Evolutionary conservation across 116 monocot species (phyloP).

Genomic region (Trichopus zeylanicus): DNA sequence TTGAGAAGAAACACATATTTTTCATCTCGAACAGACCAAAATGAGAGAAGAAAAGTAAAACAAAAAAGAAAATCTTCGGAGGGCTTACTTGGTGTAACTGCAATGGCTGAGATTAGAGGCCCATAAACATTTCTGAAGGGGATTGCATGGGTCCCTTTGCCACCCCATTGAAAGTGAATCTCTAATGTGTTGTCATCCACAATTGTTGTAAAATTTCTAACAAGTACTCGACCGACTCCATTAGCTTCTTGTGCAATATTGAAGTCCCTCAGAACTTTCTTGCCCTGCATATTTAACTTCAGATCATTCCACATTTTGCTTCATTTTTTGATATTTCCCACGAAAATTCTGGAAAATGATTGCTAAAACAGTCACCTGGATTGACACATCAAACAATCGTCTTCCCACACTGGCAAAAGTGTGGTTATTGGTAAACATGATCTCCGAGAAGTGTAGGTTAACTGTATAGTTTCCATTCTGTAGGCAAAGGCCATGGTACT

Average conservation of each 20-base stretch:
- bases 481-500: slow-evolving; percentile 71
- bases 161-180: slow-evolving; percentile 40
- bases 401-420: slow-evolving; percentile 48
- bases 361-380: slow-evolving; percentile 43
- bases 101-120: slow-evolving; percentile 36
- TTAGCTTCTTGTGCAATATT: slow-evolving; percentile 31
- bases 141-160: slow-evolving; percentile 40
- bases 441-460: slow-evolving; percentile 75
- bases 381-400: slow-evolving; percentile 74
- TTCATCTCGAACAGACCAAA: background rate
- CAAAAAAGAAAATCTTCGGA: too few relatives aligned
- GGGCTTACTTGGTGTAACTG: slow-evolving; percentile 19
- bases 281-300: slow-evolving; percentile 9
- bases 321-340: too few relatives aligned
- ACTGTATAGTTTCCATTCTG: slow-evolving; percentile 67
- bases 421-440: slow-evolving; percentile 49
- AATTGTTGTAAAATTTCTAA: slow-evolving; percentile 16
- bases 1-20: background rate
- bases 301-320: background rate
- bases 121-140: slow-evolving; percentile 32
- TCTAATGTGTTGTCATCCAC: slow-evolving; percentile 25
- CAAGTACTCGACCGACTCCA: slow-evolving; percentile 17
- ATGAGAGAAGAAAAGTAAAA: background rate
- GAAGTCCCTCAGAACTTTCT: slow-evolving; percentile 20
- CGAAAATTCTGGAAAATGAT: background rate